Base-by-base conservation (phyloP, 129 eudicot species). In the Ambrosia artemisiifolia region DNA sequence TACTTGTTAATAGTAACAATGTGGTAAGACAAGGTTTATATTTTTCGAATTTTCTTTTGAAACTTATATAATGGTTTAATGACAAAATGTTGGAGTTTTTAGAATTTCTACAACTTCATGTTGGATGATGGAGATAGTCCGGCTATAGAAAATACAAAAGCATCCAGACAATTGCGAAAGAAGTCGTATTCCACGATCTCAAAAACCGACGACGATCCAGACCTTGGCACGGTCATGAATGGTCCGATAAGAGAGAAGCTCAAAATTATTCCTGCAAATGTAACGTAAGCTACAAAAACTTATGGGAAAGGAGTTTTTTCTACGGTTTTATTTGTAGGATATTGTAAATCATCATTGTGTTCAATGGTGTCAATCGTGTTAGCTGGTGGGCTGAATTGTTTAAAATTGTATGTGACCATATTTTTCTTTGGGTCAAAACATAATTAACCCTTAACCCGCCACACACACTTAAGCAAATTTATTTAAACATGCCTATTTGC, bases 91-190 rank as follows among this genome's bases (percentile, higher is more conserved):
- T 8, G 53, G 10, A 18, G 13, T 33, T 73, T 66, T 28, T 50
- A 86, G 87, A 79, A 86, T 74, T 86, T 86, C 33, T 86, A 86
- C 79, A 86, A 86, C 81, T 86, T 86, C 79, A 62, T 86, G 82
- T 48, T 77, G 67, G 91, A 86, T 75, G 40, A 9, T 0, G 61
- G 38, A 14, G 46, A 70, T 46, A 78, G 75, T 48, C 78, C 83
- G 0, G 47, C 7, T 55, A 4, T 20, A 16, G 11, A 64, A 9
- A 57, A 47, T 35, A 64, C 78, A 44, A 76, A 40, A 35, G 33
- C 19, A 65, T 24, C 51, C 7, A 62, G 36, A 38, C 71, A 65
- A 33, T 10, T 75, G 18, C 43, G 50, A 71, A 53, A 82, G 71
- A 71, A 77, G 69, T 71, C 74, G 28, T 61, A 85, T 48, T 30